Conservation (phyloP, 768 basidiomycete species). For the Tubosaeta sp. region DNA sequence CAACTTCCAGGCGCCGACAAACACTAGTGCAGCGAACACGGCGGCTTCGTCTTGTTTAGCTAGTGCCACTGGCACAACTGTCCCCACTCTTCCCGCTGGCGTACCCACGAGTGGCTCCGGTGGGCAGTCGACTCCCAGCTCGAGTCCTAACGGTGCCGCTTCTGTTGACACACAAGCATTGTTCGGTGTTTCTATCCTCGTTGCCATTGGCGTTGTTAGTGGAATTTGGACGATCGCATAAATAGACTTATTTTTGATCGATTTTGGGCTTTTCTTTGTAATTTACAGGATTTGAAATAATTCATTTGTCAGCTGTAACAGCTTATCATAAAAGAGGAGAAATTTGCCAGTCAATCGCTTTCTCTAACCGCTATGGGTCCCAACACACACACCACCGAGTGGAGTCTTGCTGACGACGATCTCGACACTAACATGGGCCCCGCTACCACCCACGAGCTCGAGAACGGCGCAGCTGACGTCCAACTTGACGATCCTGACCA, state of each 20-base stretch:
- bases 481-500: conserved; percentile 27
- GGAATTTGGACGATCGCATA: conserved; percentile 41
- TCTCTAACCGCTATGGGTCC: conserved; percentile 20
- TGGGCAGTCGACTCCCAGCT: conserved; percentile 21
- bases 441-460: conserved; percentile 41
- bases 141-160: conserved; percentile 20
- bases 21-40: conserved; percentile 44
- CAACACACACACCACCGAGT: conserved; percentile 31
- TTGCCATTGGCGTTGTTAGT: conserved; percentile 36
- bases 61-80: conserved; percentile 58
- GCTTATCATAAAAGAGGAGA: conserved; percentile 1
- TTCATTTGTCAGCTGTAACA: not conserved
- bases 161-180: conserved; percentile 33
- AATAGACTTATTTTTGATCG: not conserved
- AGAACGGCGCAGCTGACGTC: conserved; percentile 43
- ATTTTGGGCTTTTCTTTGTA: conserved; percentile 1
- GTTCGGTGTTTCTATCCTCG: conserved; percentile 34
- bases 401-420: conserved; percentile 45
- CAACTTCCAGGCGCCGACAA: conserved; percentile 50
- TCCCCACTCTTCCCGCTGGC: conserved; percentile 47
- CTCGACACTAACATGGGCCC: conserved; percentile 43
- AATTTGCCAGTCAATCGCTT: not conserved
- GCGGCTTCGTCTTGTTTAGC: conserved; percentile 67
- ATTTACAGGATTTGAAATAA: conserved; percentile 1
- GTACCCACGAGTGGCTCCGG: conserved; percentile 14